phyloP scores from a whole-genome alignment of 192 early-diverging fungal species.

The Entrophospora sp. region DNA sequence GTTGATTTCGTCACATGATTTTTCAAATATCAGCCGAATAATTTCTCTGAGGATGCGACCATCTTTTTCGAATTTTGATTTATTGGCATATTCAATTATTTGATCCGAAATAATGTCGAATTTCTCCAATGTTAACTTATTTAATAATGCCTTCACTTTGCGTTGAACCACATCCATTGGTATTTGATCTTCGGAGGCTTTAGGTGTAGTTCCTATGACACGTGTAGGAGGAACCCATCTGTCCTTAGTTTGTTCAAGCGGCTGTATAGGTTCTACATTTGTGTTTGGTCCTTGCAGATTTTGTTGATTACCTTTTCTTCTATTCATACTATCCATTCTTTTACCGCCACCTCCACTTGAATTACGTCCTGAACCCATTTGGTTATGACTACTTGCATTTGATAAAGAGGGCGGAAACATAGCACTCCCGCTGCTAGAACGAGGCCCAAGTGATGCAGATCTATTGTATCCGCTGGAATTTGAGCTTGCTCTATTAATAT shows the following conservation, averaged over 20 bases:
- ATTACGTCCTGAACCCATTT: constrained; percentile 37
- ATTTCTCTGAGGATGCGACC: constrained; percentile 70
- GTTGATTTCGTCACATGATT: constrained; percentile 89
- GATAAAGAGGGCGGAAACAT: constrained; percentile 20
- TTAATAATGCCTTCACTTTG: constrained; percentile 82
- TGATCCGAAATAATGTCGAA: constrained; percentile 81
- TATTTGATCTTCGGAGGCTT: constrained; percentile 32
- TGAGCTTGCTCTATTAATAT: neutral
- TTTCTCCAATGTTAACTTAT: constrained; percentile 96
- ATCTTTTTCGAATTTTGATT: constrained; percentile 54
- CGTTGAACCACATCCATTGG: constrained; percentile 56
- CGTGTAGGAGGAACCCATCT: constrained; percentile 67
- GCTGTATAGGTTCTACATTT: constrained; percentile 57
- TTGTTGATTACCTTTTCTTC: constrained; percentile 38
- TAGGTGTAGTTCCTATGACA: constrained; percentile 31
- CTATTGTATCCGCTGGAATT: constrained; percentile 18
- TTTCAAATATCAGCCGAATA: constrained; percentile 84
- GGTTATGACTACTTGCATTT: constrained; percentile 22
- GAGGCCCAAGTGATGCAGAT: constrained; percentile 21
- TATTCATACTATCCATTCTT: constrained; percentile 45
- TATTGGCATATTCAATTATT: constrained; percentile 70
- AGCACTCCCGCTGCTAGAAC: constrained; percentile 21
- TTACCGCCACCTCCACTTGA: constrained; percentile 52
- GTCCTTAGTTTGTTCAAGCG: constrained; percentile 71
- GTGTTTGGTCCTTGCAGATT: constrained; percentile 38